A percentile compares a stretch with the other conserved stretches of the same genome.
Conservation (phyloP, 179 eudicot genomes). For the Beta lomatogona region DNA sequence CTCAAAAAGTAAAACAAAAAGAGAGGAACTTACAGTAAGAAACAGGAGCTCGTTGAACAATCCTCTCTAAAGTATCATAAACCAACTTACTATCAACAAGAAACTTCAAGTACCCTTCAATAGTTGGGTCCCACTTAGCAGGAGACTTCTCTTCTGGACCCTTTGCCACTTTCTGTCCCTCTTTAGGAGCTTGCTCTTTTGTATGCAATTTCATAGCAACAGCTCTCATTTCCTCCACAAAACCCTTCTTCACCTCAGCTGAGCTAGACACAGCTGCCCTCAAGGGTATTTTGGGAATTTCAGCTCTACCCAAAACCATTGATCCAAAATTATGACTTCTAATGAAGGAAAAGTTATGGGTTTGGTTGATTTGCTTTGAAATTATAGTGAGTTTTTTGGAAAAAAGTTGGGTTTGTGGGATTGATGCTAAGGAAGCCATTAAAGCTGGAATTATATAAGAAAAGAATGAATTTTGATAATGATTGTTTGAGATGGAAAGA, state of each 20-base stretch:
- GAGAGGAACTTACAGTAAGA: constrained; percentile 60
- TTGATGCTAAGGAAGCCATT: constrained; percentile 60
- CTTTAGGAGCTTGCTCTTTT: constrained; percentile 69
- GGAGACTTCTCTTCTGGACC: constrained; percentile 61
- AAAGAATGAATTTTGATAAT: not conserved
- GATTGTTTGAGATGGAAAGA: constrained; percentile 6
- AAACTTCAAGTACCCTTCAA: constrained; percentile 88
- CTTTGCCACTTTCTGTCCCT: constrained; percentile 74
- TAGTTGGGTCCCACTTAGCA: constrained; percentile 75
- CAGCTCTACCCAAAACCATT: constrained; percentile 32
- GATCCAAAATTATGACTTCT: not conserved
- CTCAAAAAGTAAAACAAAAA: no score
- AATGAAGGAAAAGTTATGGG: not conserved
- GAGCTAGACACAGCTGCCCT: constrained; percentile 23
- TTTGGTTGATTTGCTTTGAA: constrained; percentile 25
- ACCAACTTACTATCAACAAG: constrained; percentile 91
- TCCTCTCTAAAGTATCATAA: constrained; percentile 77
- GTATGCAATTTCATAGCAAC: constrained; percentile 96
- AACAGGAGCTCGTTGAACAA: constrained; percentile 64
- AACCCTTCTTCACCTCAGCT: constrained; percentile 65
- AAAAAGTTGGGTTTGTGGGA: constrained; percentile 45
- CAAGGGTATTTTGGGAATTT: constrained; percentile 29
- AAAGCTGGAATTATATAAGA: constrained; percentile 9
- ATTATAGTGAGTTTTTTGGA: constrained; percentile 34
- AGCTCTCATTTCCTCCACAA: constrained; percentile 95